Conservation (phyloP, 2,329 filamentous ascomycete species). For the Talaromyces sp. region DNA sequence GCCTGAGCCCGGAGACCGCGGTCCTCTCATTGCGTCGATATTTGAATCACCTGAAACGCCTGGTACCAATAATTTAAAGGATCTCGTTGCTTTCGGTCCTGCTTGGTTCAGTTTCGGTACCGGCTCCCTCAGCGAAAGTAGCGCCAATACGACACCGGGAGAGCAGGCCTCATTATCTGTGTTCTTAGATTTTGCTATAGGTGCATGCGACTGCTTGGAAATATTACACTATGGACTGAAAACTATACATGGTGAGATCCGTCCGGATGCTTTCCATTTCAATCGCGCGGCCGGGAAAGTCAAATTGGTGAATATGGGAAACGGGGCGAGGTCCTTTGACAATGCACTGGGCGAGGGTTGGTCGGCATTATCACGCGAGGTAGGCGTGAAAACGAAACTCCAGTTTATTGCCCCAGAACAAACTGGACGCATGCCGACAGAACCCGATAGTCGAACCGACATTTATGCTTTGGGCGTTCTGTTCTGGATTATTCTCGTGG, state of each 20-base stretch:
- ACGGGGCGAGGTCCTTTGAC: conserved; percentile 81
- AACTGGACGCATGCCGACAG: conserved; percentile 84
- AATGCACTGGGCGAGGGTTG: conserved; percentile 85
- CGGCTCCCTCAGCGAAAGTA: conserved; percentile 45
- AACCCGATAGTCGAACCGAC: conserved; percentile 86
- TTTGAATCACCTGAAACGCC: conserved; percentile 74
- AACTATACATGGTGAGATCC: conserved; percentile 83
- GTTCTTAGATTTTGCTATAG: conserved; percentile 88
- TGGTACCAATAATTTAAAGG: conserved; percentile 65
- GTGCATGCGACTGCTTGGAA: conserved; percentile 78
- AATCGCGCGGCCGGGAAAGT: conserved; percentile 65
- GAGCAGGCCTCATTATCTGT: conserved; percentile 64
- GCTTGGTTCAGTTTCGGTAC: conserved; percentile 60
- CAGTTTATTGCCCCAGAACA: conserved; percentile 92
- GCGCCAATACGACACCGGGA: conserved; percentile 46
- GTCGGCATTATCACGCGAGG: conserved; percentile 73
- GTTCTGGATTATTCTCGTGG: conserved; percentile 80
- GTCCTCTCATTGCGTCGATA: conserved; percentile 69
- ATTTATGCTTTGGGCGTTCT: conserved; percentile 88
- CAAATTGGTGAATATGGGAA: conserved; percentile 78
- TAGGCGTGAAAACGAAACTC: conserved; percentile 82
- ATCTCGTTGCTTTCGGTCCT: conserved; percentile 71
- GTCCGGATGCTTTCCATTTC: conserved; percentile 87
- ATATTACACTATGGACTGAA: conserved; percentile 84
- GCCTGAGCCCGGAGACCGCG: conserved; percentile 62